Percentiles rank a stretch among this genome's conserved stretches.
phyloP scores from a whole-genome alignment of 768 basidiomycete species.

The Tulasnella sp. region DNA sequence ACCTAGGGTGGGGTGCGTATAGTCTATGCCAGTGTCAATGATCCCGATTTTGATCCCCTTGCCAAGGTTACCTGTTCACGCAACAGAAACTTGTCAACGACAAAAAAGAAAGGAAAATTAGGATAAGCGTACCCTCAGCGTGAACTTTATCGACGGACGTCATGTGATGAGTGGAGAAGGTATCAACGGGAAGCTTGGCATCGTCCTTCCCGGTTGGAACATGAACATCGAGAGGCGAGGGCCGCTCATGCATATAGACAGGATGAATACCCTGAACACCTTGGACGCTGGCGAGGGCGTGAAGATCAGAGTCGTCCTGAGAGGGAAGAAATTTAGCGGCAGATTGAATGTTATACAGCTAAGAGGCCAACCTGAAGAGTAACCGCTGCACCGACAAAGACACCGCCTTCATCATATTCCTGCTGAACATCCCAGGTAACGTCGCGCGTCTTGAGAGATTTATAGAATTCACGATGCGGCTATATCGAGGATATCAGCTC shows the following conservation, averaged over 20 bases:
- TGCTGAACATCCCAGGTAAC: not conserved
- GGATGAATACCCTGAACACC: constrained; percentile 17
- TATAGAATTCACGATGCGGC: constrained; percentile 9
- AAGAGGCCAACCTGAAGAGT: no score
- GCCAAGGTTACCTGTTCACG: not conserved
- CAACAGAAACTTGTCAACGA: not conserved
- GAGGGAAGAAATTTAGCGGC: no score
- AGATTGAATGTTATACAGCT: not conserved
- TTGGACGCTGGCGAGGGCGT: constrained; percentile 2
- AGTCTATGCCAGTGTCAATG: constrained; percentile 18
- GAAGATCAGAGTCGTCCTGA: constrained; percentile 2
- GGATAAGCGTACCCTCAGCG: constrained; percentile 1
- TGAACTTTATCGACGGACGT: constrained; percentile 17
- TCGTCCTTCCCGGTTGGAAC: constrained; percentile 6
- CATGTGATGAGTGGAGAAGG: constrained; percentile 15
- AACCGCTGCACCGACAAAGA: constrained; percentile 3
- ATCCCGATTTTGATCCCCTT: constrained; percentile 13
- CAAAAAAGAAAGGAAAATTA: not conserved
- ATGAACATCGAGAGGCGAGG: not conserved
- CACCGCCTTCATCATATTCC: constrained; percentile 3
- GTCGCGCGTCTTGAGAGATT: not conserved
- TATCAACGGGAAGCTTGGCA: constrained; percentile 6
- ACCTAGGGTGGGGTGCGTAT: constrained; percentile 13
- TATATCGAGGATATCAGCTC: constrained; percentile 36
- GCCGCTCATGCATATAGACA: constrained; percentile 1